Base-by-base conservation (phyloP, 257 asterid genomes). In the Agastache rugosa region DNA sequence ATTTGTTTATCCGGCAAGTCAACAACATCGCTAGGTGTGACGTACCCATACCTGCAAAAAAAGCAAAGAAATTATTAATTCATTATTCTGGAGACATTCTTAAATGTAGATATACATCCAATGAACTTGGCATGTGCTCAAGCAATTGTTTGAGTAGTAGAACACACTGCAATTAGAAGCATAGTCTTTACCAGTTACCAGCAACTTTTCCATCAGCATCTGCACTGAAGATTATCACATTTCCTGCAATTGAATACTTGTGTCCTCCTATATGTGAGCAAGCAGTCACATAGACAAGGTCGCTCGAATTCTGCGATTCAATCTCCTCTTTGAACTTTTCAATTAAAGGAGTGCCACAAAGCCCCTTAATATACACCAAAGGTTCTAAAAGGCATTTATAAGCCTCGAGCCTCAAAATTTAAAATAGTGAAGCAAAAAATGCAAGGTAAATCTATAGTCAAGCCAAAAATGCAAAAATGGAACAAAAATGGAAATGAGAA, bases 191-290 rank as follows among this genome's bases (percentile, higher is more conserved):
- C 99, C 99, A 95, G 69, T 95, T 90, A 50, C 98, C 98, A 80
- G 74, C 82, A 81, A 86, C 77, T 75, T 87, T 85, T 74, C 95
- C 97, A 74, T 85, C 87, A 53, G 89, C 44, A 66, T 74, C 93
- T 20, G 90, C 84, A 77, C 92, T 82, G 83, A 90, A 95, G 69
- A 82, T 87, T 64, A 95, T 92, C 73, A 86, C 88, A 37, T 92
- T 95, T 75, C 99, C 99, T 37, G 99, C 99, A n/a, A n/a, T n/a
- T n/a, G n/a, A n/a, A 81, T 95, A 92, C 85, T 95, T 95, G 81
- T 95, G 98, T 53, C 98, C 99, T 59, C 99, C 99, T 22, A 95
- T 69, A 85, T 95, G 99, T 3, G 97, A 95, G 83, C 97, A 95
- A 78, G 96, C 96, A 82, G 89, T 75, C 73, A 92, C 98, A 76